Evolutionary conservation across 495 filamentous ascomycete genomes (phyloP).

Genomic region (Xanthoparmelia taractica): DNA sequence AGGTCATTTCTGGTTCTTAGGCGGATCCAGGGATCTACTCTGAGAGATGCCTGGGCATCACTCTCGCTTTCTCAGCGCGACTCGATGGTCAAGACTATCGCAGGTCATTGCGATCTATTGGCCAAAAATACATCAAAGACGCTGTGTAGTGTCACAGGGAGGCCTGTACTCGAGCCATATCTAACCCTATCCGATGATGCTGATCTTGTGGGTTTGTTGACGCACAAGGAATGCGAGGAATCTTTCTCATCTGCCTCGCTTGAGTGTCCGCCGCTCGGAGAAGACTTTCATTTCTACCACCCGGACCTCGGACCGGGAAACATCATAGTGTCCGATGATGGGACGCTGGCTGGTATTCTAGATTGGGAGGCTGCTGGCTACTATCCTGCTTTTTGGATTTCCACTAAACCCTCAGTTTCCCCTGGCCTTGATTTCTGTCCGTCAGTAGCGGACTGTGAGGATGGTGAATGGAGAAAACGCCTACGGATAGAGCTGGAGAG

Average conservation of each 20-base stretch:
- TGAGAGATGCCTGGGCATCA: constrained; percentile 31
- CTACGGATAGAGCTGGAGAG: constrained; percentile 9
- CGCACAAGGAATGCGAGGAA: constrained; percentile 21
- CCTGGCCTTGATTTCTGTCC: constrained; percentile 10
- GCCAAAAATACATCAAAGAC: constrained; percentile 26
- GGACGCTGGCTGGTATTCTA: constrained; percentile 28
- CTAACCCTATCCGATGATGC: constrained; percentile 25
- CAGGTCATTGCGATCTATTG: constrained; percentile 27
- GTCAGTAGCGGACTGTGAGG: background rate
- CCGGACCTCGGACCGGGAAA: constrained; percentile 32
- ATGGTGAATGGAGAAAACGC: constrained; percentile 11
- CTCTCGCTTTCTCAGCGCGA: constrained; percentile 28
- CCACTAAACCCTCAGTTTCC: constrained; percentile 14
- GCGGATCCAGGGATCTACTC: constrained; percentile 29
- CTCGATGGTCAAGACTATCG: constrained; percentile 29
- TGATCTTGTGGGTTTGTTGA: constrained; percentile 25
- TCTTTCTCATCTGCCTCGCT: constrained; percentile 18
- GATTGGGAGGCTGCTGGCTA: constrained; percentile 32
- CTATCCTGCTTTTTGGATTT: constrained; percentile 40
- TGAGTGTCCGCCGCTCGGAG: constrained; percentile 23
- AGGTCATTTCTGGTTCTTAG: constrained; percentile 32
- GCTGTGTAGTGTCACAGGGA: constrained; percentile 27
- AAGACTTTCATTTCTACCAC: constrained; percentile 27
- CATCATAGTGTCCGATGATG: constrained; percentile 30
- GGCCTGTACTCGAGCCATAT: constrained; percentile 25